Evolutionary conservation across 306 rosid species (phyloP).

Genomic region (barrel medic (Medicago truncatula)): DNA sequence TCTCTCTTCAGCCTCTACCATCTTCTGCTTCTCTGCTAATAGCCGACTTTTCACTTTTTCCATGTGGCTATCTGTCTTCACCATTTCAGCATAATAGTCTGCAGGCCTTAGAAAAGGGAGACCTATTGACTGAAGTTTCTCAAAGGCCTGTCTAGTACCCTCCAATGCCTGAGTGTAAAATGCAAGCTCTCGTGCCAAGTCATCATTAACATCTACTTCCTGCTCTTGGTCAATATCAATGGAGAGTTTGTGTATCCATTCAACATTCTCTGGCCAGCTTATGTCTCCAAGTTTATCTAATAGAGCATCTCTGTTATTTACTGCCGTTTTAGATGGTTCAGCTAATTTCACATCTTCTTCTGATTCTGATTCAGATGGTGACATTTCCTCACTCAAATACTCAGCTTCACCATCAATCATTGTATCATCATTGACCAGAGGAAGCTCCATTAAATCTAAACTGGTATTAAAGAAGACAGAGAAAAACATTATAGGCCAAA

Average conservation of each 20-base stretch:
- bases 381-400: constrained; percentile 45
- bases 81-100: constrained; percentile 94
- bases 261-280: constrained; percentile 78
- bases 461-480: background rate
- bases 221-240: constrained; percentile 77
- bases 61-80: constrained; percentile 85
- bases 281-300: constrained; percentile 89
- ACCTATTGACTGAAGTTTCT: constrained; percentile 73
- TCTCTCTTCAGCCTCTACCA: constrained; percentile 92
- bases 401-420: constrained; percentile 37
- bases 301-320: constrained; percentile 69
- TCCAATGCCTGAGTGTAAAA: constrained; percentile 86
- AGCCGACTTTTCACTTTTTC: constrained; percentile 78
- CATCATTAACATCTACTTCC: constrained; percentile 86
- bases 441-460: constrained; percentile 61
- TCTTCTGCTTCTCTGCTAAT: constrained; percentile 68
- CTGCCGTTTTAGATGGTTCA: constrained; percentile 72
- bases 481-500: background rate
- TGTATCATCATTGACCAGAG: constrained; percentile 36
- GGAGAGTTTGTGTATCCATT: constrained; percentile 78
- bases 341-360: constrained; percentile 66
- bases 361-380: constrained; percentile 64
- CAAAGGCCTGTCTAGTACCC: constrained; percentile 79
- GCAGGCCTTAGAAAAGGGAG: constrained; percentile 80
- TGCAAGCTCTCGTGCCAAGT: constrained; percentile 80